phyloP scores from a whole-genome alignment of 352 stramenopile genomes.

The Plasmopara halstedii region DNA sequence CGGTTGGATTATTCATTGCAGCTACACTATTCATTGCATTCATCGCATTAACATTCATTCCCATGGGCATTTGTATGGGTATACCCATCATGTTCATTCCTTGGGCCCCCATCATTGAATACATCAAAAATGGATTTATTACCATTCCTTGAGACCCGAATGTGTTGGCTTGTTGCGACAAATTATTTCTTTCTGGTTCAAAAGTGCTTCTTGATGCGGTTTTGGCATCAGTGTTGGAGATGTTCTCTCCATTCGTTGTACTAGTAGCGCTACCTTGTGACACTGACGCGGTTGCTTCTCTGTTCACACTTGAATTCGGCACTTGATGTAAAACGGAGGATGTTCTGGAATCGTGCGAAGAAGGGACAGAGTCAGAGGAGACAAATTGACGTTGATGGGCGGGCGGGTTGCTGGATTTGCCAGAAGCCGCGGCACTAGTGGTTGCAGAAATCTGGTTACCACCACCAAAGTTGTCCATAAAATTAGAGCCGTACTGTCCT shows the following conservation, averaged over 20 bases:
- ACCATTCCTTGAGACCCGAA: conserved; percentile 47
- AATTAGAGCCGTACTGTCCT: conserved; percentile 14
- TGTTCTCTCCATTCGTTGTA: neutral
- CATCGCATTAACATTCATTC: conserved; percentile 9
- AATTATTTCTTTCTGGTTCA: conserved; percentile 7
- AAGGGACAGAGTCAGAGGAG: conserved; percentile 2
- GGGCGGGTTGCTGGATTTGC: conserved; percentile 12
- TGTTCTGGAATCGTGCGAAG: conserved; percentile 19
- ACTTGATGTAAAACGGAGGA: conserved; percentile 2
- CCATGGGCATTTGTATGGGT: conserved; percentile 46
- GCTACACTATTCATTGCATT: conserved; percentile 5
- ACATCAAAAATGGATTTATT: conserved; percentile 83
- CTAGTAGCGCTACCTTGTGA: neutral
- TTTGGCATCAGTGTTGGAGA: conserved; percentile 3
- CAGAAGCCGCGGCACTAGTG: conserved; percentile 14
- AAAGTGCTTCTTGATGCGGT: conserved; percentile 3
- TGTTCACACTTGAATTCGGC: conserved; percentile 1
- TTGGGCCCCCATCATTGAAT: conserved; percentile 59
- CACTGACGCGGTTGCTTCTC: conserved; percentile 3
- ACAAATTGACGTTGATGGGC: conserved; percentile 2
- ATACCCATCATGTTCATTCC: conserved; percentile 42
- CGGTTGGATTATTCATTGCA: conserved; percentile 3
- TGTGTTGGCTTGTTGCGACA: conserved; percentile 15
- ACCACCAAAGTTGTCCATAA: conserved; percentile 26
- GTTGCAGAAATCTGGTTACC: conserved; percentile 13